phyloP scores from a whole-genome alignment of 2,329 filamentous ascomycete species.

The Escovopsis sp. region DNA sequence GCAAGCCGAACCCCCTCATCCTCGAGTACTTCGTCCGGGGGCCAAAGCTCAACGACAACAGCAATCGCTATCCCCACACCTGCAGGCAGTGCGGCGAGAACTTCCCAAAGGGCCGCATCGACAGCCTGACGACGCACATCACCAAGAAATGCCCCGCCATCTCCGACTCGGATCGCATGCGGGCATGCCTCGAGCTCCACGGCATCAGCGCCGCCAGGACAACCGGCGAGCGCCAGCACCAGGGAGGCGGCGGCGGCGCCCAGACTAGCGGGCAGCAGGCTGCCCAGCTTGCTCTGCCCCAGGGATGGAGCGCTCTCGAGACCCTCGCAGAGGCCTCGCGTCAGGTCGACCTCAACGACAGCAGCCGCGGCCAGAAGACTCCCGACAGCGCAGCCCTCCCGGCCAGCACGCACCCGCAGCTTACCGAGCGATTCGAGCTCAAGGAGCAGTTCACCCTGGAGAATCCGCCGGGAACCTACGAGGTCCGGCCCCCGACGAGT shows the following conservation, averaged over 20 bases:
- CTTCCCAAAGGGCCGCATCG: constrained; percentile 80
- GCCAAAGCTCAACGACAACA: constrained; percentile 72
- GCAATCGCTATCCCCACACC: constrained; percentile 83
- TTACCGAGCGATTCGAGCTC: constrained; percentile 31
- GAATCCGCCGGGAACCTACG: constrained; percentile 37
- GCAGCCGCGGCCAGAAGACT: constrained; percentile 35
- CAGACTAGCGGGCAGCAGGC: constrained; percentile 16
- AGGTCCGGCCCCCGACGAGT: constrained; percentile 16
- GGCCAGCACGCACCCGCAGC: constrained; percentile 8
- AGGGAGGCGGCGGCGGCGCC: constrained; percentile 6
- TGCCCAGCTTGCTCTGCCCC: constrained; percentile 24
- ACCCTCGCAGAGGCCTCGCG: constrained; percentile 80
- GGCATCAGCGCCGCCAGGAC: constrained; percentile 43
- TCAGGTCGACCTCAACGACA: constrained; percentile 54
- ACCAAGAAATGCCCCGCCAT: constrained; percentile 78
- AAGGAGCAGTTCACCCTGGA: constrained; percentile 46
- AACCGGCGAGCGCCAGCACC: constrained; percentile 17
- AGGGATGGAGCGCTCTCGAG: constrained; percentile 67
- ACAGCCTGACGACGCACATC: constrained; percentile 67
- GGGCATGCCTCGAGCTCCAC: constrained; percentile 58
- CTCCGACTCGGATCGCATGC: constrained; percentile 57
- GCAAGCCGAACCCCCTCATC: constrained; percentile 72
- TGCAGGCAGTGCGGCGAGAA: constrained; percentile 80
- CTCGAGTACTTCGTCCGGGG: constrained; percentile 80
- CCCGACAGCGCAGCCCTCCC: constrained; percentile 17